A percentile compares a stretch with the other conserved stretches of the same genome.
Conservation (phyloP, 208 protist species). For the Trypanosoma lewisi region DNA sequence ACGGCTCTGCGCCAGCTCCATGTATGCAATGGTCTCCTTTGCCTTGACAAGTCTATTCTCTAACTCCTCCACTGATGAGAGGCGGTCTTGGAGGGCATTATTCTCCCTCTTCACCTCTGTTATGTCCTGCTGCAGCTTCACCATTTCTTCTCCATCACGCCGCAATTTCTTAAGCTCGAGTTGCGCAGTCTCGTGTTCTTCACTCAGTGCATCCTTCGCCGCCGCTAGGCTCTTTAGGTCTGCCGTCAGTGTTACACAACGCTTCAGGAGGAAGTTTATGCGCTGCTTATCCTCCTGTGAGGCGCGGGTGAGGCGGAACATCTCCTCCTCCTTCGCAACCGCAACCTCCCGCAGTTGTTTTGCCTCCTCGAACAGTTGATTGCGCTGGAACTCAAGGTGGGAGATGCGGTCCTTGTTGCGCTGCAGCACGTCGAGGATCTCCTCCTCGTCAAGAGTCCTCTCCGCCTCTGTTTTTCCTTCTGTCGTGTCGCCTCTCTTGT, state of each 20-base stretch:
- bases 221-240: slow-evolving; percentile 39
- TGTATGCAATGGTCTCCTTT: slow-evolving; percentile 87
- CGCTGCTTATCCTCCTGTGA: slow-evolving; percentile 78
- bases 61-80: slow-evolving; percentile 49
- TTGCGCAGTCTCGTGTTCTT: slow-evolving; percentile 43
- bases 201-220: slow-evolving; percentile 42
- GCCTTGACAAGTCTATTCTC: slow-evolving; percentile 82
- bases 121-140: slow-evolving; percentile 35
- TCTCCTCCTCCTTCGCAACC: slow-evolving; percentile 41
- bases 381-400: slow-evolving; percentile 59
- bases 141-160: slow-evolving; percentile 49
- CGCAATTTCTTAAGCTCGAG: slow-evolving; percentile 51
- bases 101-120: slow-evolving; percentile 53
- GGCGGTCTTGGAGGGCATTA: slow-evolving; percentile 50
- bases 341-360: slow-evolving; percentile 47
- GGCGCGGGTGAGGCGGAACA: slow-evolving; percentile 35
- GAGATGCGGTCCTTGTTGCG: slow-evolving; percentile 57
- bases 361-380: slow-evolving; percentile 34
- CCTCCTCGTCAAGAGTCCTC: slow-evolving; percentile 33
- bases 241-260: slow-evolving; percentile 52
- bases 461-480: no score
- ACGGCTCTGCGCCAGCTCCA: slow-evolving; percentile 78
- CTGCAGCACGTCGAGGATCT: slow-evolving; percentile 54
- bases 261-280: slow-evolving; percentile 72
- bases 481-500: neutral